A percentile compares a stretch with the other conserved stretches of the same genome.
Evolutionary conservation across 345 rosid genomes (phyloP).

Genomic region (Capsella bursapastoris): DNA sequence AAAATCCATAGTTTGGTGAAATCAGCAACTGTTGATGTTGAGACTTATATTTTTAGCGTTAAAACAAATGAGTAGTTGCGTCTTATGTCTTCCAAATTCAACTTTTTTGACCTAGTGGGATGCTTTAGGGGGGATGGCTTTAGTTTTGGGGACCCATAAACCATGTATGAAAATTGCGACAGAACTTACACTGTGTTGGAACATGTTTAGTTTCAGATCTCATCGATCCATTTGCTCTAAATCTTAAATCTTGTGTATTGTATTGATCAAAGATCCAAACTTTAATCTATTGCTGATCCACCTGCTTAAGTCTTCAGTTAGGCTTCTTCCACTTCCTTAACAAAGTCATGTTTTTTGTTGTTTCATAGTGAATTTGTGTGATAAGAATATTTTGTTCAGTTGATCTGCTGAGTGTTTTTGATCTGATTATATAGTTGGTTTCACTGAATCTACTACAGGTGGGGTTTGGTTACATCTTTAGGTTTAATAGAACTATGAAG

Average conservation of each 20-base stretch:
- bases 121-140: slow-evolving; percentile 39
- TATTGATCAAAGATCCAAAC: slow-evolving; percentile 24
- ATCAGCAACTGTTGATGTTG: not conserved
- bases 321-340: slow-evolving; percentile 3
- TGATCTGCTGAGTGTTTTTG: slow-evolving; percentile 15
- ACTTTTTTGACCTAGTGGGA: slow-evolving; percentile 45
- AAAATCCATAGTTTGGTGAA: not conserved
- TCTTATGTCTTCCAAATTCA: slow-evolving; percentile 34
- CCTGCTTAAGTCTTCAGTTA: slow-evolving; percentile 3
- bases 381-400: slow-evolving; percentile 1
- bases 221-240: slow-evolving; percentile 5
- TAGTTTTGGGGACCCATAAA: slow-evolving; percentile 39
- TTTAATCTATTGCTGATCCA: not conserved
- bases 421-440: not conserved
- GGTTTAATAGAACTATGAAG: slow-evolving; percentile 59
- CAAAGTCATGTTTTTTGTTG: not conserved
- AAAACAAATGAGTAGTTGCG: slow-evolving; percentile 41
- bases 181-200: slow-evolving; percentile 35
- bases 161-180: slow-evolving; percentile 18
- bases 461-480: slow-evolving; percentile 10
- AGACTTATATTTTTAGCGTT: slow-evolving; percentile 23
- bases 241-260: not conserved
- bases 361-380: slow-evolving; percentile 3
- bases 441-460: slow-evolving; percentile 29
- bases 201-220: slow-evolving; percentile 37